These are phyloP conservation scores for Teratosphaeria zuluensis DNA, from an alignment of 2,329 filamentous ascomycete genomes.

Conservation along the genomic window DNA sequence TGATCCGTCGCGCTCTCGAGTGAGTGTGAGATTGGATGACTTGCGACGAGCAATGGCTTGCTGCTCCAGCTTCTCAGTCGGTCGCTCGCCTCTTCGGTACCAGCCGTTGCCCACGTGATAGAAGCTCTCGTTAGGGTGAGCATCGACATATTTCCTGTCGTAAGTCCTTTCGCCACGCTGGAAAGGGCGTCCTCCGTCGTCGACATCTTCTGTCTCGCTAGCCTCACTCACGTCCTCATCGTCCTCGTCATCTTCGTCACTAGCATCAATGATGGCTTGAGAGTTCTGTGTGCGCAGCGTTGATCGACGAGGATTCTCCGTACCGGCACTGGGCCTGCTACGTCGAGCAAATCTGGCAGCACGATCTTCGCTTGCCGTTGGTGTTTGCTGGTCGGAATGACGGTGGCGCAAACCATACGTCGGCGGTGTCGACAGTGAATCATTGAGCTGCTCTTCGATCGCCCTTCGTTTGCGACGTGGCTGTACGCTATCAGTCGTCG, in stretches of 20 bases:
- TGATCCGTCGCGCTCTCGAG: background rate
- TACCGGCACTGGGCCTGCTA: slow-evolving; percentile 2
- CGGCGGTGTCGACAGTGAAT: slow-evolving; percentile 4
- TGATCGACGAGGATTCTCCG: slow-evolving; percentile 3
- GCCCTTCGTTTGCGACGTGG: slow-evolving; percentile 1
- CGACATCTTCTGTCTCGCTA: slow-evolving; percentile 2
- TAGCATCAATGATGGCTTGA: background rate
- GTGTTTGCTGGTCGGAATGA: slow-evolving; percentile 1
- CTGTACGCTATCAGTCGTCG: background rate
- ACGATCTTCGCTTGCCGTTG: slow-evolving; percentile 2
- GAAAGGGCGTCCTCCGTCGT: background rate
- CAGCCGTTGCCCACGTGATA: slow-evolving; percentile 17
- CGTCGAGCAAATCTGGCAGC: slow-evolving; percentile 7
- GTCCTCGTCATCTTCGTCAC: slow-evolving; percentile 3
- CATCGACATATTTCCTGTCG: slow-evolving; percentile 9
- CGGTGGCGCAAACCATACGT: slow-evolving; percentile 7
- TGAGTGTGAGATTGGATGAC: background rate
- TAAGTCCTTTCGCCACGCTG: slow-evolving; percentile 6
- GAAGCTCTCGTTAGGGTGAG: slow-evolving; percentile 9
- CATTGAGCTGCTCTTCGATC: slow-evolving; percentile 2
- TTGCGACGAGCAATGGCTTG: background rate
- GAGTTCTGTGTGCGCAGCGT: background rate
- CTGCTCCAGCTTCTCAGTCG: background rate
- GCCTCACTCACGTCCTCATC: slow-evolving; percentile 2
- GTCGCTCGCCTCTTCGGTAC: slow-evolving; percentile 10